phyloP scores from a whole-genome alignment of 768 basidiomycete species.

The Leucocoprinus sp. region DNA sequence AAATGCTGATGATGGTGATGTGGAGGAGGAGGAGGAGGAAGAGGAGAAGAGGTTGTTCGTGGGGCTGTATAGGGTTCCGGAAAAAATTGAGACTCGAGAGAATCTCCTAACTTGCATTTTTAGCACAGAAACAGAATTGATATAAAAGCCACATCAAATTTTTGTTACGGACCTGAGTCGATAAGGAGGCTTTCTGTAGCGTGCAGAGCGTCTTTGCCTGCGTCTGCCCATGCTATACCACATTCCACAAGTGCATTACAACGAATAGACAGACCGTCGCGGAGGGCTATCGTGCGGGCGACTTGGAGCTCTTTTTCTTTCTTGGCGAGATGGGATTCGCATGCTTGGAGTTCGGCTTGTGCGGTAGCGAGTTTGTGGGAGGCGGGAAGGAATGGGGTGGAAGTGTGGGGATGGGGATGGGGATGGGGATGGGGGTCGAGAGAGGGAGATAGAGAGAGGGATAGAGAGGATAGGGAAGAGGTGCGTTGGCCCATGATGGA shows the following conservation, averaged over 20 bases:
- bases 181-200: constrained; percentile 30
- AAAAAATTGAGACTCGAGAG: neutral
- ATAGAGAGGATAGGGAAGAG: constrained; percentile 38
- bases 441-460: constrained; percentile 12
- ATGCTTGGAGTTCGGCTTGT: constrained; percentile 74
- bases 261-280: constrained; percentile 53
- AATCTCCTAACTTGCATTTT: constrained; percentile 12
- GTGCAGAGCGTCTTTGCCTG: constrained; percentile 54
- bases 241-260: constrained; percentile 62
- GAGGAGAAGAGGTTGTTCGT: neutral
- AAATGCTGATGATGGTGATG: neutral
- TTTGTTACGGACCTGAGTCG: constrained; percentile 2
- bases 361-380: constrained; percentile 54
- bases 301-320: constrained; percentile 60
- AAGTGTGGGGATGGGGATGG: constrained; percentile 18
- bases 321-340: constrained; percentile 61
- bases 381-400: constrained; percentile 19
- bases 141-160: neutral
- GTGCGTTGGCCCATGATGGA: constrained; percentile 27
- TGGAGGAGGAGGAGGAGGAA: constrained; percentile 2
- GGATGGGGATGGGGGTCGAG: constrained; percentile 17
- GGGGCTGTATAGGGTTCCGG: constrained; percentile 5
- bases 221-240: constrained; percentile 59
- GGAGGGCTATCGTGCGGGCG: constrained; percentile 44
- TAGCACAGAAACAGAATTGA: neutral